phyloP scores from a whole-genome alignment of 805 yeast genomes.

The Lachancea dasiensis region DNA sequence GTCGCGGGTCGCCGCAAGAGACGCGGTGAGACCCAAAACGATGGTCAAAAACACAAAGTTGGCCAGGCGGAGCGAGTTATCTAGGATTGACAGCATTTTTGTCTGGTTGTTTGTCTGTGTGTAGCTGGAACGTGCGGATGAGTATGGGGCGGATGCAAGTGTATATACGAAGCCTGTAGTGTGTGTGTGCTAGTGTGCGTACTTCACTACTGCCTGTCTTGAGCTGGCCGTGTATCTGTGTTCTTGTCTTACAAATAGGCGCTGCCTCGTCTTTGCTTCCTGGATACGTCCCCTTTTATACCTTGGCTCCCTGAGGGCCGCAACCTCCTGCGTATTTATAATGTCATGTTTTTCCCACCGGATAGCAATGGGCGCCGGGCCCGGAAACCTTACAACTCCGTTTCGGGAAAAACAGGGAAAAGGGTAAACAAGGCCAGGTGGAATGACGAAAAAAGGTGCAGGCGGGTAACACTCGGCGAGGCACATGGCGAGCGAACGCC shows the following conservation, averaged over 20 bases:
- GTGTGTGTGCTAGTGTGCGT: too few relatives aligned
- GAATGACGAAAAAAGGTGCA: background rate
- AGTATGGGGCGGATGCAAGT: too few relatives aligned
- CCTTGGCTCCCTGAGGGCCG: too few relatives aligned
- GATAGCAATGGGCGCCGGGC: conserved; percentile 1
- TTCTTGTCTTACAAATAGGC: too few relatives aligned
- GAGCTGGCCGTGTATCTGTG: too few relatives aligned
- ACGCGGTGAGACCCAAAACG: conserved; percentile 81
- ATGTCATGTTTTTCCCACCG: too few relatives aligned
- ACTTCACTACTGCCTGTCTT: too few relatives aligned
- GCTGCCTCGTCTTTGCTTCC: too few relatives aligned
- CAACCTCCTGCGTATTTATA: too few relatives aligned
- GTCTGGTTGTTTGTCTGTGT: background rate
- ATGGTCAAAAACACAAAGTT: conserved; percentile 74
- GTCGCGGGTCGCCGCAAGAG: conserved; percentile 70
- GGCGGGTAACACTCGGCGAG: background rate
- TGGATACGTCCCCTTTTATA: too few relatives aligned
- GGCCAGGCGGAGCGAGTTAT: conserved; percentile 63
- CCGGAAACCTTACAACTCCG: conserved; percentile 2
- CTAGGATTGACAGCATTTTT: conserved; percentile 68
- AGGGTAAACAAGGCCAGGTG: conserved; percentile 1
- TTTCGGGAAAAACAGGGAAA: conserved; percentile 4
- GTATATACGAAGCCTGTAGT: too few relatives aligned
- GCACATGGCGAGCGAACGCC: background rate
- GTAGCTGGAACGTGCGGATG: background rate